Conservation (phyloP, 345 rosid genomes). For the Trapa incisa region DNA sequence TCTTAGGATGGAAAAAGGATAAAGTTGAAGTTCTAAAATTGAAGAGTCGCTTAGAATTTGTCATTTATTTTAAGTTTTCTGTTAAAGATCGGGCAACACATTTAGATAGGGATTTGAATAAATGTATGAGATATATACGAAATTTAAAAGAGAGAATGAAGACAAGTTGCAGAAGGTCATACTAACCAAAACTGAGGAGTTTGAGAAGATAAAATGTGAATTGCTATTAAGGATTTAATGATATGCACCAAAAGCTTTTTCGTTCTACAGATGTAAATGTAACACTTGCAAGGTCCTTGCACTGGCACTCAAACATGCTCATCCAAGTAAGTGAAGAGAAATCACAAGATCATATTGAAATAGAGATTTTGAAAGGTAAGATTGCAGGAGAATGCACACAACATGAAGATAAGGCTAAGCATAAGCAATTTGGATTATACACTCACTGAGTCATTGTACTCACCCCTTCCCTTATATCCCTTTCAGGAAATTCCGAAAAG, state of each 20-base stretch:
- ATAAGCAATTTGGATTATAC: too few relatives aligned
- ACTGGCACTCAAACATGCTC: not conserved
- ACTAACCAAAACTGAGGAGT: not conserved
- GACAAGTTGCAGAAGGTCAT: conserved; percentile 1
- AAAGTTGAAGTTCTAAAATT: conserved; percentile 13
- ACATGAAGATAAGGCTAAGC: too few relatives aligned
- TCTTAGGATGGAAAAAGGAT: conserved; percentile 22
- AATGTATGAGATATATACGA: conserved; percentile 7
- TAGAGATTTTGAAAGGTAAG: not conserved
- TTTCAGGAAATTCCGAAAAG: too few relatives aligned
- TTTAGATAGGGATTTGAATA: conserved; percentile 7
- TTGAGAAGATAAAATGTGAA: not conserved
- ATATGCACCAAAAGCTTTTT: not conserved
- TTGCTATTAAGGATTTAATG: not conserved
- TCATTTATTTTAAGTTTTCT: not conserved
- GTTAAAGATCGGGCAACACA: conserved; percentile 2
- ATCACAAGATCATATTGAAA: not conserved
- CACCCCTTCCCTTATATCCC: too few relatives aligned
- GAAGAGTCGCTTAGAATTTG: conserved; percentile 3
- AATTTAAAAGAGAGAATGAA: not conserved
- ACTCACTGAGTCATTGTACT: too few relatives aligned
- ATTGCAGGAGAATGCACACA: not conserved
- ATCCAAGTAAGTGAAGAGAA: conserved; percentile 1
- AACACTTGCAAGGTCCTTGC: conserved; percentile 1
- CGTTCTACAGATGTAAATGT: not conserved